Evolutionary conservation across 176 grass and related monocot species (phyloP).

Genomic region (Hyparrhenia diplandra): DNA sequence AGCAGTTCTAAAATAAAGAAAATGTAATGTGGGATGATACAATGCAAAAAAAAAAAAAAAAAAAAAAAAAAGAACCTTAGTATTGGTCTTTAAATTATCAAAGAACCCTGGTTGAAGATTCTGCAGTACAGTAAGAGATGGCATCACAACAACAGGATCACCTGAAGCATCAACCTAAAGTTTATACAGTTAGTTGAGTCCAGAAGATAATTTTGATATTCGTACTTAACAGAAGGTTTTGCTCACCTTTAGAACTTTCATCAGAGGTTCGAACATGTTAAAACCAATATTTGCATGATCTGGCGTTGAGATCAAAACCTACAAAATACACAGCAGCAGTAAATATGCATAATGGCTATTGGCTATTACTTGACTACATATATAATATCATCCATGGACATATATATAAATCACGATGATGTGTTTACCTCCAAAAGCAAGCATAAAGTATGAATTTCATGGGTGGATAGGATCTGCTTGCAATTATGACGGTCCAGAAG

Average conservation of each 20-base stretch:
- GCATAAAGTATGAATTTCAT: slow-evolving; percentile 72
- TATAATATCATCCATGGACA: not conserved
- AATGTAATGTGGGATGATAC: not conserved
- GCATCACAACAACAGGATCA: slow-evolving; percentile 51
- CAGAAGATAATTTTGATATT: slow-evolving; percentile 30
- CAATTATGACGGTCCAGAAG: slow-evolving; percentile 51
- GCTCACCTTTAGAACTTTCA: slow-evolving; percentile 67
- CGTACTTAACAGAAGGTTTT: slow-evolving; percentile 20
- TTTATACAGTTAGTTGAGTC: slow-evolving; percentile 28
- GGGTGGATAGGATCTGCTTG: slow-evolving; percentile 39
- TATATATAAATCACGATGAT: not conserved
- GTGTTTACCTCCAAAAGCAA: slow-evolving; percentile 84
- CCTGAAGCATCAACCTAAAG: slow-evolving; percentile 61
- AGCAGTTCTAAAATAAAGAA: not conserved
- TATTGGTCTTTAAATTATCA: slow-evolving; percentile 55
- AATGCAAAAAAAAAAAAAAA: not conserved
- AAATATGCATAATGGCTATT: slow-evolving; percentile 8
- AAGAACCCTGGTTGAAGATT: slow-evolving; percentile 54
- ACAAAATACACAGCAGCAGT: not conserved
- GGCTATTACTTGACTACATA: not conserved
- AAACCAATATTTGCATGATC: slow-evolving; percentile 39
- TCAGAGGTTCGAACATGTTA: slow-evolving; percentile 38
- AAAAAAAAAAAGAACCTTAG: slow-evolving; percentile 58
- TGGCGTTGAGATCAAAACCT: slow-evolving; percentile 53
- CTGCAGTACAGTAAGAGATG: slow-evolving; percentile 62